Base-by-base conservation (phyloP, 208 protist genomes). In the Pavlovales sp. region DNA sequence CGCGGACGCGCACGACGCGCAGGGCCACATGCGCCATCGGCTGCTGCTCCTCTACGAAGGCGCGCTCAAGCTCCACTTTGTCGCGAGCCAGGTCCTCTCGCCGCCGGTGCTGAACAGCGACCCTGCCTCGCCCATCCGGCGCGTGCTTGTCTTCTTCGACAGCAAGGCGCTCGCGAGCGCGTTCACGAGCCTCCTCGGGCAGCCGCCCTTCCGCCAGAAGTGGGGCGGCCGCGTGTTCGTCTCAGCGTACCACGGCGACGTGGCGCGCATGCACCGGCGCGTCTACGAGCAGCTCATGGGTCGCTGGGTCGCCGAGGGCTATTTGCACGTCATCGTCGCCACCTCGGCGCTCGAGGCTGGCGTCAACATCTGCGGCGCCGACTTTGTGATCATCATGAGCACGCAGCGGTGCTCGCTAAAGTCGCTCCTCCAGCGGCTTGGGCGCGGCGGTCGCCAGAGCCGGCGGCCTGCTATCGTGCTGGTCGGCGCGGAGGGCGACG, bases 261-360 rank as follows among this genome's bases (percentile, higher is more conserved):
- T 11, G 10, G 20, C 71, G 34, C 10, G 30, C 8, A 77, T 77
- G 71, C 71, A 77, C 34, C 71, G 71, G 20, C 71, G 71, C 7
- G 32, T 77, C 71, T 11, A n/a, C 20, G 71, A 77, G 30, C 14
- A 10, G 71, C 11, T 77, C 22, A 11, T 77, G 20, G 11, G 22
- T n/a, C 71, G 34, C 71, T 77, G 22, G 22, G 71, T 77, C 32
- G 10, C 11, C 32, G 71, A 10, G 20, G 30, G 30, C 71, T 32
- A 77, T 10, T 32, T 77, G 71, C 71, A 77, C 71, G 71, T 77
- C 71, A 77, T 77, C 71, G 10, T 77, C 71, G 71, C 71, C 71
- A 77, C 71, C 20, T 77, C 71, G 32, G 71, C 71, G 71, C 20
- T n/a, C 20, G 71, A 77, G 71, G 71, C 71, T 38, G 71, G 71